Base-by-base conservation (phyloP, 2,329 filamentous ascomycete species). In the Tolypocladium sp. region DNA sequence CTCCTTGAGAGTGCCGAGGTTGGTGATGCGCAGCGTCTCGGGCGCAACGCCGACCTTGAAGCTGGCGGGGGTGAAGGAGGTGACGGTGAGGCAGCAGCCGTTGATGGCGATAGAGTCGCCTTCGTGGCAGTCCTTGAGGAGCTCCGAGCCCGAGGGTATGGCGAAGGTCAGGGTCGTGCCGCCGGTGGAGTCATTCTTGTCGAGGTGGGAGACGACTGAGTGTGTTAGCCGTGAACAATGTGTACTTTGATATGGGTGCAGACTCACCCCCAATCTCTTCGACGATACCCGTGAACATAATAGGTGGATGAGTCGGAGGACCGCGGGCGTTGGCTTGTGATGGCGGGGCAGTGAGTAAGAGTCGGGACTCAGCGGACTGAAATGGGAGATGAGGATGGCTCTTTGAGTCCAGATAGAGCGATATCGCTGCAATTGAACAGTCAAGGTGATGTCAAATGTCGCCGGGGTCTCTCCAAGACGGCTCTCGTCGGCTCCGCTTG, bases 51-150 rank as follows among this genome's bases (percentile, higher is more conserved):
- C 93, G 65, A 97, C 91, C 69, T 90, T 93, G 85, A 99, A 99
- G 64, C 78, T 75, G 52, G 71, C 58, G 37, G 72, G 64, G 30
- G 71, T 73, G 71, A 83, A 82, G 59, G 76, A 74, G 30, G 77
- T 97, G 59, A 97, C 89, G 15, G 94, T 99, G 57, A 99, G 85
- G 74, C 94, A 99, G 69, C 92, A 92, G 70, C 94, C 94, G 77
- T 99, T 99, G 72, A 99, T 84, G 71, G 88, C 85, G 73, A 99
- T 97, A 71, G 90, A 95, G 80, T 99, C 94, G 65, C 94, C 94
- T 30, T 96, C 80, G 66, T 92, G 86, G 64, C 85, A 89, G 74
- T 97, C 94, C 41, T 79, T 80, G 65, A 99, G 87, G 61, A 99
- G 90, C n/a, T 80, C 78, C 60, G 88, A 87, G 64, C 77, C 77